Percentiles rank a stretch among this genome's conserved stretches.
Conservation (phyloP, 2,329 filamentous ascomycete species). For the Alternaria gaisen region DNA sequence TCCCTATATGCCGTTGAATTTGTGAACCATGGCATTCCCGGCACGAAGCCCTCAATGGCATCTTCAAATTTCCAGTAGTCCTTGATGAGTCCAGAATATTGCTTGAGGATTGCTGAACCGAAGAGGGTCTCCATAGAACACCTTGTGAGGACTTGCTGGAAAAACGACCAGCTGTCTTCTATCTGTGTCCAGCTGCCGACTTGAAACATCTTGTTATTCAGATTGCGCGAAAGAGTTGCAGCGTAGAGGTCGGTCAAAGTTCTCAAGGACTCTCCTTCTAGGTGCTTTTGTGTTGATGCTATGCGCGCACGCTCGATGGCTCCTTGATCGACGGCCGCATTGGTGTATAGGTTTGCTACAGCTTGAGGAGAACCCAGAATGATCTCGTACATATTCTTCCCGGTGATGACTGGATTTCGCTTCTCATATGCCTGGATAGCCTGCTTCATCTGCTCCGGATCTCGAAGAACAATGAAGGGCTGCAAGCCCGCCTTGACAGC, state of each 20-base stretch:
- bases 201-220: conserved; percentile 45
- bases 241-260: conserved; percentile 29
- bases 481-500: conserved; percentile 29
- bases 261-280: conserved; percentile 24
- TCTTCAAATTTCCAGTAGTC: conserved; percentile 41
- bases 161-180: conserved; percentile 43
- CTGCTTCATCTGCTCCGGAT: conserved; percentile 32
- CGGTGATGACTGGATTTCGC: conserved; percentile 3
- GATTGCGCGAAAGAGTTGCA: conserved; percentile 29
- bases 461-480: conserved; percentile 33
- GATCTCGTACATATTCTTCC: conserved; percentile 22
- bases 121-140: conserved; percentile 38
- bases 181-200: conserved; percentile 40
- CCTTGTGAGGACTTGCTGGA: conserved; percentile 38
- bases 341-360: conserved; percentile 12
- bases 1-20: conserved; percentile 21
- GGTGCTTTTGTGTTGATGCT: conserved; percentile 21
- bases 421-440: conserved; percentile 24
- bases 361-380: conserved; percentile 23
- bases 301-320: conserved; percentile 12
- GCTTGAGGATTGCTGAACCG: conserved; percentile 34
- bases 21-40: conserved; percentile 30
- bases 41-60: conserved; percentile 26
- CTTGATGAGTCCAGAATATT: conserved; percentile 34
- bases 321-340: not conserved